Conservation (phyloP, 352 stramenopile species). For the Globisporangium uncinulatum region DNA sequence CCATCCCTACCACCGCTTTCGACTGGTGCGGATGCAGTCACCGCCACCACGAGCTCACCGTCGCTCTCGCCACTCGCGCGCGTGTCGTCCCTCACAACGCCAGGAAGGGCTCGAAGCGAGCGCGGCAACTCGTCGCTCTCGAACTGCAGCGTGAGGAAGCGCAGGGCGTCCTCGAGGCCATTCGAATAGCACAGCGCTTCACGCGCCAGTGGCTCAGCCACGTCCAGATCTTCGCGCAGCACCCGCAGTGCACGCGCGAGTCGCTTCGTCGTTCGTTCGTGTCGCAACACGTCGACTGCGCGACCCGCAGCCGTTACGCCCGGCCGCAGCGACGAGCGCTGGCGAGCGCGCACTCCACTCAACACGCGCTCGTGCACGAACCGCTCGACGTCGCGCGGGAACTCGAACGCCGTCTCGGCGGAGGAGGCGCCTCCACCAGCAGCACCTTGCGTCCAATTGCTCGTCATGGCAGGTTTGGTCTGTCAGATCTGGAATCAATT, state of each 20-base stretch:
- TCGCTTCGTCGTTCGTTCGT: slow-evolving; percentile 42
- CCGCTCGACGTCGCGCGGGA: slow-evolving; percentile 45
- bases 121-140: slow-evolving; percentile 48
- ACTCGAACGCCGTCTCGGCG: slow-evolving; percentile 28
- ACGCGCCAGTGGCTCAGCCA: slow-evolving; percentile 8
- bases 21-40: slow-evolving; percentile 10
- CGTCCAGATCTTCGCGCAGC: slow-evolving; percentile 31
- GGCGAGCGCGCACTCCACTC: slow-evolving; percentile 8
- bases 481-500: no score
- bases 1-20: not conserved
- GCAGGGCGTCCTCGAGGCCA: slow-evolving; percentile 58
- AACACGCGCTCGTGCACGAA: slow-evolving; percentile 43
- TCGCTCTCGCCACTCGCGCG: slow-evolving; percentile 13
- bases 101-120: slow-evolving; percentile 29
- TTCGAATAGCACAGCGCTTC: slow-evolving; percentile 59
- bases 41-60: slow-evolving; percentile 27
- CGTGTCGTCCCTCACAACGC: not conserved
- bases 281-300: slow-evolving; percentile 34
- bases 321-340: slow-evolving; percentile 42
- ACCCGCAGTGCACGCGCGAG: slow-evolving; percentile 35
- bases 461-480: no score
- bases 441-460: no score
- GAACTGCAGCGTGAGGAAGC: slow-evolving; percentile 53
- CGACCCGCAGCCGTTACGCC: slow-evolving; percentile 26
- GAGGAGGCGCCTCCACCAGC: no score